Percentiles rank a stretch among this genome's conserved stretches.
Evolutionary conservation across 768 basidiomycete genomes (phyloP).

Genomic region (Hericium alpestre): DNA sequence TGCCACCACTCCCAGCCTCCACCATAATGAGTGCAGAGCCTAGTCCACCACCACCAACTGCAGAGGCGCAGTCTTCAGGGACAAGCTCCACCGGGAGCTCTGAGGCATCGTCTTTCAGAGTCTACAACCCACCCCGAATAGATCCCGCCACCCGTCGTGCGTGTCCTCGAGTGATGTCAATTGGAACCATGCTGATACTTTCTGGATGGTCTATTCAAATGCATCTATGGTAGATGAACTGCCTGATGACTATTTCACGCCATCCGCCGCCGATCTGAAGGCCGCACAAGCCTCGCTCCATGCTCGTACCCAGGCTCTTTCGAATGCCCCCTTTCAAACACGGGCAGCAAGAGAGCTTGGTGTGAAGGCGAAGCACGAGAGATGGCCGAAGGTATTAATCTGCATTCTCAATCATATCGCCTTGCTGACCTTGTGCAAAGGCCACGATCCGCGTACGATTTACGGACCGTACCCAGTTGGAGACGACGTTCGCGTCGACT

Average conservation of each 20-base stretch:
- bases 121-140: background rate
- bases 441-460: conserved; percentile 78
- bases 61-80: background rate
- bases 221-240: conserved; percentile 22
- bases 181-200: background rate
- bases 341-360: conserved; percentile 53
- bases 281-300: conserved; percentile 53
- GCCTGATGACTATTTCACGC: conserved; percentile 67
- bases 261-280: conserved; percentile 60
- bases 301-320: conserved; percentile 50
- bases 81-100: background rate
- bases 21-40: background rate
- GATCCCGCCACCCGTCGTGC: background rate
- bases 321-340: conserved; percentile 61
- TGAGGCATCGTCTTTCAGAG: background rate
- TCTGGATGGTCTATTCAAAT: background rate
- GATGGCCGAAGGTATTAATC: conserved; percentile 59
- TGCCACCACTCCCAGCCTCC: too few relatives aligned
- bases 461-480: conserved; percentile 70
- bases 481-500: conserved; percentile 65
- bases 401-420: background rate
- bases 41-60: background rate
- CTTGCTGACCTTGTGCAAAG: conserved; percentile 25
- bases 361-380: conserved; percentile 46
- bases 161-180: background rate